A percentile compares a stretch with the other conserved stretches of the same genome.
phyloP scores from a whole-genome alignment of 2,329 filamentous ascomycete species.

The Fusarium albidum region DNA sequence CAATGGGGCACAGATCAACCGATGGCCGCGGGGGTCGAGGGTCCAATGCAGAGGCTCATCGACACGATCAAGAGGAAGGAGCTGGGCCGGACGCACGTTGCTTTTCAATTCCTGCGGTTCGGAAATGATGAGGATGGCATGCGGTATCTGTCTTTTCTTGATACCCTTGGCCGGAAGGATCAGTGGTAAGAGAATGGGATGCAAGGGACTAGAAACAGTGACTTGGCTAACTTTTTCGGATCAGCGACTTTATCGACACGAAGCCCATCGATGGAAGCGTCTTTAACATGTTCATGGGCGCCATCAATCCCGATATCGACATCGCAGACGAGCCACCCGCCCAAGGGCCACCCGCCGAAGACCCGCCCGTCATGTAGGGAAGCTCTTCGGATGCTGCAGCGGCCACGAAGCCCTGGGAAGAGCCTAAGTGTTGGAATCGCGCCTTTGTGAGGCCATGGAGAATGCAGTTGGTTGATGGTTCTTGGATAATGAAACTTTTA shows the following conservation, averaged over 20 bases:
- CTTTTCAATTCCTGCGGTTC: conserved; percentile 18
- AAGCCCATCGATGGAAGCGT: conserved; percentile 15
- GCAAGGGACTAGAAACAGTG: not conserved
- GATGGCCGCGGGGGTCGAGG: conserved; percentile 13
- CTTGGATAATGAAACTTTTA: too few species aligned
- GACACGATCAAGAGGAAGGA: not conserved
- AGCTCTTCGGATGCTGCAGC: too few species aligned
- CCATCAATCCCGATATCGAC: conserved; percentile 1
- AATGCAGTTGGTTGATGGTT: too few species aligned
- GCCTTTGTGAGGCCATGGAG: too few species aligned
- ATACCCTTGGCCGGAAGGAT: not conserved
- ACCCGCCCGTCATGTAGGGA: too few species aligned
- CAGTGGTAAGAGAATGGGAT: conserved; percentile 4
- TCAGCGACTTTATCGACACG: conserved; percentile 22
- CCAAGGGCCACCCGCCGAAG: too few species aligned
- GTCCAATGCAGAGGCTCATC: conserved; percentile 11
- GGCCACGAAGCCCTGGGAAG: too few species aligned
- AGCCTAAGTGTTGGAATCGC: too few species aligned
- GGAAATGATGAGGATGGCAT: conserved; percentile 15
- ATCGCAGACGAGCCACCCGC: not conserved
- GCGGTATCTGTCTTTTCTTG: conserved; percentile 9
- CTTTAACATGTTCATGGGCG: conserved; percentile 11
- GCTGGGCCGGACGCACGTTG: conserved; percentile 9
- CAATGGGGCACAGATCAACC: not conserved
- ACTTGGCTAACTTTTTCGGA: not conserved